A percentile compares a stretch with the other conserved stretches of the same genome.
phyloP scores from a whole-genome alignment of 345 rosid genomes.

The Boechera retrofracta region DNA sequence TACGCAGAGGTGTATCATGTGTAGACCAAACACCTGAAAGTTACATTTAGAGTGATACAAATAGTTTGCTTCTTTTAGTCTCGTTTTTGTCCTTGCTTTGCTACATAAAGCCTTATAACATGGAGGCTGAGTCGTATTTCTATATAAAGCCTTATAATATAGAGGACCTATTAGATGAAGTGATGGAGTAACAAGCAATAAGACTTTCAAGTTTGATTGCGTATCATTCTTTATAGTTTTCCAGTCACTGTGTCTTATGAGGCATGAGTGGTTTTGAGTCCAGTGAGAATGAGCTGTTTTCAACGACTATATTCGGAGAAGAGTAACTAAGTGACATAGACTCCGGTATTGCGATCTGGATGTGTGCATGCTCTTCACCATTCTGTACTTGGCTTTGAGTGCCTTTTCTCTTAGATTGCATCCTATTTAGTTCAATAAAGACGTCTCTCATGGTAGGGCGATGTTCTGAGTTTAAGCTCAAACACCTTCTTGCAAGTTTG shows the following conservation, averaged over 20 bases:
- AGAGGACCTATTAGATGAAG: not conserved
- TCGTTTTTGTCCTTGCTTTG: not conserved
- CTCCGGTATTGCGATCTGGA: not conserved
- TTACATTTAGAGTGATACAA: conserved; percentile 4
- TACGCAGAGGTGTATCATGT: conserved; percentile 18
- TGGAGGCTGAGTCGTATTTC: not conserved
- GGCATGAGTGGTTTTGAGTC: conserved; percentile 11
- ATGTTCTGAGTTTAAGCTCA: conserved; percentile 42
- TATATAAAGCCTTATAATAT: not conserved
- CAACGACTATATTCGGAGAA: conserved; percentile 7
- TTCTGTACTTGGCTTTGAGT: conserved; percentile 2
- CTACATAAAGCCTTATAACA: not conserved
- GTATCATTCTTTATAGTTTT: not conserved
- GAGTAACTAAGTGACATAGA: conserved; percentile 27
- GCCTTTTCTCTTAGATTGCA: conserved; percentile 29
- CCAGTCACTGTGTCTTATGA: conserved; percentile 34
- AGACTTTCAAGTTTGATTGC: not conserved
- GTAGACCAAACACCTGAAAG: conserved; percentile 28
- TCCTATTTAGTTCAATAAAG: conserved; percentile 31
- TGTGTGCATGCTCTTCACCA: conserved; percentile 22
- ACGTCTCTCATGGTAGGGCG: conserved; percentile 58
- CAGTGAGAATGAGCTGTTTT: conserved; percentile 33
- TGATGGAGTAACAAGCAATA: not conserved
- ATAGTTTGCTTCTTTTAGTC: not conserved
- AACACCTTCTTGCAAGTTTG: conserved; percentile 47